Conservation (phyloP, 1,284 basidiomycete species). For the Pterulicium gracile region DNA sequence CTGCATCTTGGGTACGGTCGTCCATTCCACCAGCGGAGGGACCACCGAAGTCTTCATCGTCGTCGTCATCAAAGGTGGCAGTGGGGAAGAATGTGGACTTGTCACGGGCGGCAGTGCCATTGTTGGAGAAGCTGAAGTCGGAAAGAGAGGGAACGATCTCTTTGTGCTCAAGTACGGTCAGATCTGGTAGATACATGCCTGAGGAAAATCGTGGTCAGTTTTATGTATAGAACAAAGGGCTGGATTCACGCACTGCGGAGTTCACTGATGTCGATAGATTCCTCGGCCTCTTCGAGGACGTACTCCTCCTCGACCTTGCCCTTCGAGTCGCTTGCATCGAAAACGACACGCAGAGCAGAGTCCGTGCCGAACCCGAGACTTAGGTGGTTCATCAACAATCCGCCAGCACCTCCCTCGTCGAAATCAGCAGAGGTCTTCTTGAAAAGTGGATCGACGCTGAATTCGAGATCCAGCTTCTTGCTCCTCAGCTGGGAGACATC, state of each 20-base stretch:
- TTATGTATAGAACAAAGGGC: slow-evolving; percentile 7
- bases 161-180: slow-evolving; percentile 51
- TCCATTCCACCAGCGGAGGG: slow-evolving; percentile 11
- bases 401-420: slow-evolving; percentile 95
- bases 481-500: slow-evolving; percentile 71
- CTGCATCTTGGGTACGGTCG: slow-evolving; percentile 20
- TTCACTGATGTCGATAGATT: slow-evolving; percentile 58
- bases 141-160: slow-evolving; percentile 74
- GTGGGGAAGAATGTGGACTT: slow-evolving; percentile 46
- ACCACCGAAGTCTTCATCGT: slow-evolving; percentile 35
- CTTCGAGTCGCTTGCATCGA: slow-evolving; percentile 91
- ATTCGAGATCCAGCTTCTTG: slow-evolving; percentile 93
- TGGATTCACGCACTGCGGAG: slow-evolving; percentile 48
- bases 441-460: slow-evolving; percentile 94
- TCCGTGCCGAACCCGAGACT: slow-evolving; percentile 69
- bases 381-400: slow-evolving; percentile 89
- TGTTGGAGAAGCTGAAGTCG: slow-evolving; percentile 69
- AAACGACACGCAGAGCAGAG: slow-evolving; percentile 82
- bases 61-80: slow-evolving; percentile 28
- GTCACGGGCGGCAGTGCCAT: slow-evolving; percentile 44
- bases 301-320: slow-evolving; percentile 70
- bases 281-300: slow-evolving; percentile 46
- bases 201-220: slow-evolving; percentile 4
- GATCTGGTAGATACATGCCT: slow-evolving; percentile 54
- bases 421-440: slow-evolving; percentile 98